phyloP scores from a whole-genome alignment of 176 grass and related monocot species.

The Microstegium vimineum region DNA sequence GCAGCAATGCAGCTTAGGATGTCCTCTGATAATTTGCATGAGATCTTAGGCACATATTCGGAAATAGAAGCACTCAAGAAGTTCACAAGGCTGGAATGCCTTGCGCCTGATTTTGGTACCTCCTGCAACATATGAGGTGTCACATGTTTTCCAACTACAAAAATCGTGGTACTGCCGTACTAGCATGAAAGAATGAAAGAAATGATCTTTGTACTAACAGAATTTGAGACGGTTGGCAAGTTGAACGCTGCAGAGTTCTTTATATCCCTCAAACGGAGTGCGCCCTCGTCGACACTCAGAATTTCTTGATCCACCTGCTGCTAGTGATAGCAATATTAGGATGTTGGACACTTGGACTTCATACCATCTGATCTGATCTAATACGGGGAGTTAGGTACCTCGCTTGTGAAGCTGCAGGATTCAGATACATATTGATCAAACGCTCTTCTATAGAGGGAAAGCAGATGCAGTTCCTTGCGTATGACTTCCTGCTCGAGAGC shows the following conservation, averaged over 20 bases:
- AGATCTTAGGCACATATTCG: slow-evolving; percentile 62
- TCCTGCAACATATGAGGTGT: slow-evolving; percentile 36
- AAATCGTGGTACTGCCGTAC: background rate
- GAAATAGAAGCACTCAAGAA: slow-evolving; percentile 63
- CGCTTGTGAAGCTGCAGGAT: slow-evolving; percentile 34
- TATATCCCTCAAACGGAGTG: slow-evolving; percentile 47
- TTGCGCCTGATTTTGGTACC: slow-evolving; percentile 38
- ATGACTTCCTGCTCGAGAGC: slow-evolving; percentile 76
- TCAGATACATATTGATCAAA: slow-evolving; percentile 65
- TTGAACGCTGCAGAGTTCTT: slow-evolving; percentile 39
- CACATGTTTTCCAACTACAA: slow-evolving; percentile 17
- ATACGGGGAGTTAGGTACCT: slow-evolving; percentile 21
- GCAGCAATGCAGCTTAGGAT: slow-evolving; percentile 76
- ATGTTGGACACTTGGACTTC: background rate
- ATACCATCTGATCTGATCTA: slow-evolving; percentile 1
- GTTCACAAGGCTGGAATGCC: slow-evolving; percentile 70
- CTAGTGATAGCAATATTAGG: slow-evolving; percentile 15
- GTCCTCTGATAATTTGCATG: slow-evolving; percentile 88
- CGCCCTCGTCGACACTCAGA: slow-evolving; percentile 24
- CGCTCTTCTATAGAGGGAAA: slow-evolving; percentile 73
- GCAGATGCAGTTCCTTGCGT: slow-evolving; percentile 74
- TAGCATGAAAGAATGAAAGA: slow-evolving; percentile 9
- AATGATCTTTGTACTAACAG: slow-evolving; percentile 24
- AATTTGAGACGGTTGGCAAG: slow-evolving; percentile 36
- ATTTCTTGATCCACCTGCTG: slow-evolving; percentile 48